Evolutionary conservation across 495 filamentous ascomycete species (phyloP).

Genomic region (Aspergillus wentii): DNA sequence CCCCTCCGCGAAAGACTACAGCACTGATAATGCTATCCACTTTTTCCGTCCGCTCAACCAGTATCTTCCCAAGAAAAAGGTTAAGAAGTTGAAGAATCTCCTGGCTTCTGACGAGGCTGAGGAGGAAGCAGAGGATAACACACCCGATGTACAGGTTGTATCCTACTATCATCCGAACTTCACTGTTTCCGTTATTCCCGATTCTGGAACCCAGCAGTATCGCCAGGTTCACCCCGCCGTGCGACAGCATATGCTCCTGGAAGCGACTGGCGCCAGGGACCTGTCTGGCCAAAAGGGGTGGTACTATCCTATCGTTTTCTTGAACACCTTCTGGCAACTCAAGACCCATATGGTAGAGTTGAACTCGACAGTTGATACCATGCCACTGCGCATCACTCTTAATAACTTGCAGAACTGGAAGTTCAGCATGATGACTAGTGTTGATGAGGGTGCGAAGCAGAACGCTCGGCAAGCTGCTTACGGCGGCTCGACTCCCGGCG

Average conservation of each 20-base stretch:
- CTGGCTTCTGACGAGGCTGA: constrained; percentile 57
- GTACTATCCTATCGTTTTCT: constrained; percentile 91
- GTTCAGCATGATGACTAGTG: constrained; percentile 74
- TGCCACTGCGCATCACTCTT: constrained; percentile 82
- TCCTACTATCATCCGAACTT: constrained; percentile 97
- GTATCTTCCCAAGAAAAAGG: constrained; percentile 88
- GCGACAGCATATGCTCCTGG: constrained; percentile 72
- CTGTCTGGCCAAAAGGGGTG: constrained; percentile 81
- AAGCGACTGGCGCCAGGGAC: constrained; percentile 70
- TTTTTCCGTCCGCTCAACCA: constrained; percentile 82
- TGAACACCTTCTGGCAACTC: constrained; percentile 98
- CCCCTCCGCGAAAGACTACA: constrained; percentile 65
- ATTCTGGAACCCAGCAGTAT: constrained; percentile 63
- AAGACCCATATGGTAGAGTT: constrained; percentile 84
- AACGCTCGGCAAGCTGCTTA: constrained; percentile 64
- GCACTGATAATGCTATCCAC: constrained; percentile 69
- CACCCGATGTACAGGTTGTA: constrained; percentile 56
- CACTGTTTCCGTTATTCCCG: constrained; percentile 81
- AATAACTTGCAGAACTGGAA: constrained; percentile 86
- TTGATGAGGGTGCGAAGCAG: constrained; percentile 84
- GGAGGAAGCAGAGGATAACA: constrained; percentile 46
- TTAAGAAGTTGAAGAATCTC: constrained; percentile 83
- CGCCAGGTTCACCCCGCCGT: constrained; percentile 67
- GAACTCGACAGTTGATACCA: constrained; percentile 80
- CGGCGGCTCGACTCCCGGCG: constrained; percentile 59